These are phyloP conservation scores for Podaxis carcinomalis DNA, from an alignment of 768 basidiomycete species.

Conservation along the genomic window DNA sequence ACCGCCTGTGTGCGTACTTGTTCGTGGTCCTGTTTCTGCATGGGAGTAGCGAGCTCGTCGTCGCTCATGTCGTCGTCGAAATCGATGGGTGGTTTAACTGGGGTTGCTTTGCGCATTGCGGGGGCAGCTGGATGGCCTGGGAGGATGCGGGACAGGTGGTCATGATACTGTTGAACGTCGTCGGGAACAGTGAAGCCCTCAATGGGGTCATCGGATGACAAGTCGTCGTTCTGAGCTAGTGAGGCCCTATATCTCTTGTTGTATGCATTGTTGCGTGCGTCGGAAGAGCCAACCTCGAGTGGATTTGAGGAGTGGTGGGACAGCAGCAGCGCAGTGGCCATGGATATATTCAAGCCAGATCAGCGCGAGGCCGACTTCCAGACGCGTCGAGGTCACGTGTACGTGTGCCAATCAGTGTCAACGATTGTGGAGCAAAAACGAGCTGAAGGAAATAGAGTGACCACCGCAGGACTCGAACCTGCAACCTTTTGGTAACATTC, in stretches of 20 bases:
- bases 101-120: conserved; percentile 5
- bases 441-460: conserved; percentile 35
- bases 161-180: conserved; percentile 39
- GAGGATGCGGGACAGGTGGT: conserved; percentile 44
- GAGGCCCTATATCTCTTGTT: conserved; percentile 29
- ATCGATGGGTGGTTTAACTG: background rate
- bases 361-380: background rate
- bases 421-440: background rate
- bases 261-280: conserved; percentile 46
- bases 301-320: conserved; percentile 77
- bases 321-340: conserved; percentile 21
- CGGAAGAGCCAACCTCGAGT: conserved; percentile 62
- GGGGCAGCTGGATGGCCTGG: conserved; percentile 18
- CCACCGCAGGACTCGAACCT: conserved; percentile 95
- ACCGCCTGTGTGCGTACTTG: conserved; percentile 7
- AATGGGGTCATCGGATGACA: conserved; percentile 52
- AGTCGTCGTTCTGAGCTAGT: conserved; percentile 22
- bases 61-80: conserved; percentile 12
- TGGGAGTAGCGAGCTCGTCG: conserved; percentile 11
- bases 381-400: conserved; percentile 14
- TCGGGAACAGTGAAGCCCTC: conserved; percentile 33
- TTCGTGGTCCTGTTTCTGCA: conserved; percentile 9
- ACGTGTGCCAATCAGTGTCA: background rate
- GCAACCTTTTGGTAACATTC: conserved; percentile 84
- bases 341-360: conserved; percentile 6